Evolutionary conservation across 495 filamentous ascomycete genomes (phyloP), one percentile per base, ranked within the genome.

Genomic region (Durotheca rogersii): DNA sequence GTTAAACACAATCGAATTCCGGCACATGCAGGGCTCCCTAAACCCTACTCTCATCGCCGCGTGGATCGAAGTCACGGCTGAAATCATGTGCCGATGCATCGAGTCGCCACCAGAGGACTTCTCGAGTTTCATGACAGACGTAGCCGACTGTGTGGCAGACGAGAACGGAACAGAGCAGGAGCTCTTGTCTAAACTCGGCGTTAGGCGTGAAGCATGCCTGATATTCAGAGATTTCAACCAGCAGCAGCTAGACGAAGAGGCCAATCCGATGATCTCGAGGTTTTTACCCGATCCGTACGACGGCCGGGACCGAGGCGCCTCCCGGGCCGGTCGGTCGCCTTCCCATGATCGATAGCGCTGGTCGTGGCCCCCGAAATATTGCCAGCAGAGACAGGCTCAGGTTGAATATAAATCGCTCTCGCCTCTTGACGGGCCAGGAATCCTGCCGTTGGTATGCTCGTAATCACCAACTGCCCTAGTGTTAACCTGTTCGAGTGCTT

Each of bases 1-100:
- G 39, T 20, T 53, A 6, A 53, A 58, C 38, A 58, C 48, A 4
- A 41, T 58, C 2, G 48, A 58, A 32, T 53, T 53, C 32, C 54
- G 54, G 6, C 54, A 57, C 3, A 52, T 57, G 54, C 54, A 57
- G 32, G 54, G 54, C 18, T 57, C 54, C 6, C 29, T 57, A 10
- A 7, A 57, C 7, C 47, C 47, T n/a, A n/a, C 41, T 6, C 14
- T 52, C 15, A 41, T 57, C n/a, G 20, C 23, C 2, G 42, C 47
- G 7, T 57, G 54, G 54, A 39, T 57, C 14, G 41, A 52, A 1
- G 54, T 43, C 10, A 57, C 25, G 10, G 41, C 41, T 1, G 16
- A 23, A 7, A 57, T 57, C 48, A 47, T 57, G 30, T 21, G 29
- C 10, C 36, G 6, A 23, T 47, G 54, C 10, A 27, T 57, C 16